phyloP scores from a whole-genome alignment of 257 asterid genomes.

The Galeopsis tetrahit region DNA sequence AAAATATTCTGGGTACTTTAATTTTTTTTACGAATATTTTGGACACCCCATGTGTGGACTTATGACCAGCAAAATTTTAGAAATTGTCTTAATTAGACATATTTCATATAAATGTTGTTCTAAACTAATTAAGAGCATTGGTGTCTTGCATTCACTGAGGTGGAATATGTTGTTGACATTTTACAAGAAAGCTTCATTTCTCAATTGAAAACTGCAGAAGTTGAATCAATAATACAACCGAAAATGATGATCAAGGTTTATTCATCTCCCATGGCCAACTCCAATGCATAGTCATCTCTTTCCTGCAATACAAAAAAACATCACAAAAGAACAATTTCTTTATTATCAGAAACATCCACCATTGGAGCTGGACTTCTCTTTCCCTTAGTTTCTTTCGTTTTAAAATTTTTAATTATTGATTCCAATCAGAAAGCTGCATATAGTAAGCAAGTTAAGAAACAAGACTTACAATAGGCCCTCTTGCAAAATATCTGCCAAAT shows the following conservation, averaged over 20 bases:
- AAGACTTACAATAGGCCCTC: constrained; percentile 88
- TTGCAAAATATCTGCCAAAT: constrained; percentile 97
- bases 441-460: not conserved
- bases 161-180: too few relatives aligned
- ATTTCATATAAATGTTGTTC: too few relatives aligned
- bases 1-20: too few relatives aligned
- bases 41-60: too few relatives aligned
- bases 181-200: too few relatives aligned
- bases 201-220: too few relatives aligned
- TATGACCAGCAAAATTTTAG: too few relatives aligned
- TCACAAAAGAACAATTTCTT: not conserved
- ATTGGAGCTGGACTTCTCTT: constrained; percentile 2
- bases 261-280: constrained; percentile 95
- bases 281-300: constrained; percentile 94
- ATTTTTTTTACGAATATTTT: too few relatives aligned
- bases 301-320: constrained; percentile 56
- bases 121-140: too few relatives aligned
- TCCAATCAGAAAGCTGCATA: not conserved
- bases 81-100: too few relatives aligned
- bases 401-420: constrained; percentile 1
- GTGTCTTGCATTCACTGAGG: too few relatives aligned
- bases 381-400: not conserved
- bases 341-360: not conserved
- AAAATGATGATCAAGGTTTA: constrained; percentile 29
- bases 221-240: too few relatives aligned